Percentiles rank a stretch among this genome's conserved stretches.
Conservation (phyloP, 2,329 filamentous ascomycete species). For the Ceratocystis albifundus region DNA sequence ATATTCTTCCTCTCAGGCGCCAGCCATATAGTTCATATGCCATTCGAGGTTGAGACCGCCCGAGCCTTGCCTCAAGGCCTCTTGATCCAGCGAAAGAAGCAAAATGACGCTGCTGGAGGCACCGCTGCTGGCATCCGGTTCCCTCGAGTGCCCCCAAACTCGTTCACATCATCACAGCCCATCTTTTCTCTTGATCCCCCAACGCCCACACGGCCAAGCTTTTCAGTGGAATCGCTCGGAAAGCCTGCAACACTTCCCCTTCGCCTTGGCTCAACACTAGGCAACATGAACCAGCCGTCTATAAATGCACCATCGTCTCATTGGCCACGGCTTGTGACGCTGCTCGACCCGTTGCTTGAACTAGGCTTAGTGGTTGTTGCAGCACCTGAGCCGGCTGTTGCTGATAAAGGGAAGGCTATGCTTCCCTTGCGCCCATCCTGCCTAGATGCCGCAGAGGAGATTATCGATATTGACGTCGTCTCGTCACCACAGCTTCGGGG, state of each 20-base stretch:
- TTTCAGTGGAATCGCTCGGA: slow-evolving; percentile 47
- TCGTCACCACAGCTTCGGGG: slow-evolving; percentile 41
- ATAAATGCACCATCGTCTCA: slow-evolving; percentile 44
- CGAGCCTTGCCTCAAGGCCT: slow-evolving; percentile 74
- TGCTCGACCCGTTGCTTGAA: slow-evolving; percentile 77
- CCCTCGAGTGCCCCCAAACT: slow-evolving; percentile 62
- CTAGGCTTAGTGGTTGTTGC: slow-evolving; percentile 65
- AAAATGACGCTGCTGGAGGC: slow-evolving; percentile 27
- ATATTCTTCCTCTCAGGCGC: slow-evolving; percentile 83
- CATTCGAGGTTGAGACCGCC: slow-evolving; percentile 83
- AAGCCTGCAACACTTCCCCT: slow-evolving; percentile 44
- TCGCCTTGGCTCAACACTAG: slow-evolving; percentile 43
- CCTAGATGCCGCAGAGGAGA: slow-evolving; percentile 66
- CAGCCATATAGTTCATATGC: slow-evolving; percentile 81
- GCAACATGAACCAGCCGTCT: slow-evolving; percentile 47
- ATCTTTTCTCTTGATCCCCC: slow-evolving; percentile 33
- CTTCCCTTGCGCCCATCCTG: slow-evolving; percentile 38
- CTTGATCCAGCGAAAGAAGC: slow-evolving; percentile 70
- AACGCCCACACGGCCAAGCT: slow-evolving; percentile 28
- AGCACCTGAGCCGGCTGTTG: slow-evolving; percentile 35
- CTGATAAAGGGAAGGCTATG: slow-evolving; percentile 26
- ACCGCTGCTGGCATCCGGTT: slow-evolving; percentile 31
- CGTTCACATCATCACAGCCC: slow-evolving; percentile 58
- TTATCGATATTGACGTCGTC: slow-evolving; percentile 66
- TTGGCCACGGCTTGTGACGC: slow-evolving; percentile 65